Base-by-base conservation (phyloP, 2,329 filamentous ascomycete species). In the Fusarium nisikadoi region DNA sequence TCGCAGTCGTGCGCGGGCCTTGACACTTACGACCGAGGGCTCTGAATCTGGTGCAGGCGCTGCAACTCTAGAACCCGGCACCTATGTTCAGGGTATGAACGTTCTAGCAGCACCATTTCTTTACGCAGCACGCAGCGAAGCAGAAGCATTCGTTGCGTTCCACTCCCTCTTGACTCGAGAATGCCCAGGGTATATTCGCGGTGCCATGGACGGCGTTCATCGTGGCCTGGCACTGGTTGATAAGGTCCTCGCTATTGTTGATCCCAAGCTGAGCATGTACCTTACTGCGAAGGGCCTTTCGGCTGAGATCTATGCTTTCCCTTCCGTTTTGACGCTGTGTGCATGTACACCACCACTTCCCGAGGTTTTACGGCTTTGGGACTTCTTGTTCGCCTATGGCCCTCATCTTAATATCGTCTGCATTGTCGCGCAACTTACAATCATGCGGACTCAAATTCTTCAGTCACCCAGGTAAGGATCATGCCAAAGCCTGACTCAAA, bases 51-150 rank as follows among this genome's bases (percentile, higher is more conserved):
- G 87, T 63, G 78, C 81, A 17, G 87, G 88, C 64, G 79, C 81
- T 25, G 85, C 84, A 6, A 85, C 84, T 11, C 83, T 84, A 36
- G 92, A 94, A 75, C 89, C 93, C 16, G 94, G 94, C 36, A 95
- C 93, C 43, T 99, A 99, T 77, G 95, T 99, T 5, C 96, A 99
- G 82, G 96, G 96, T 74, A 98, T 99, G 95, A 99, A 99, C 80
- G 96, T 99, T 43, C 89, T 99, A 20, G 95, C 95, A 14, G 96
- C 96, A 2, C 96, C 96, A 0, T 98, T 99, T 79, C 86, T 99
- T 49, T 99, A 99, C 80, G 94, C 94, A 9, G 95, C 96, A 3
- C 91, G 94, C 64, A 97, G 94, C 80, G 96, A 99, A 83, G 92
- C 95, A 11, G 95, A 99, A 83, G 96, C 96, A 5, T 99, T 97